Conservation (phyloP, 352 stramenopile species). For the Globisporangium cederbergense region DNA sequence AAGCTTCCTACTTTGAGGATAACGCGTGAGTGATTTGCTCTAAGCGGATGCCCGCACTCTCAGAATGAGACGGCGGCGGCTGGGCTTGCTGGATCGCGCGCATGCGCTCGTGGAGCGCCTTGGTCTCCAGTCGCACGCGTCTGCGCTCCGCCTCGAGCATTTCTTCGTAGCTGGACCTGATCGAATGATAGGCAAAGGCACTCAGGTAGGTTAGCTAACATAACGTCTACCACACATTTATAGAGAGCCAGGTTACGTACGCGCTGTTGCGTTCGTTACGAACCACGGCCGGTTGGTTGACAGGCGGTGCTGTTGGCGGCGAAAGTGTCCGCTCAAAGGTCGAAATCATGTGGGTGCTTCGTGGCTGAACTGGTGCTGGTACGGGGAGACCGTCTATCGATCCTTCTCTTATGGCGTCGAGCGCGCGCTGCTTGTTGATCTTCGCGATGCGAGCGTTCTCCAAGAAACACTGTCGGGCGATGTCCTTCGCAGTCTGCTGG, state of each 20-base stretch:
- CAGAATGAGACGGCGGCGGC: too few relatives aligned
- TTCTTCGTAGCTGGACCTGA: constrained; percentile 36
- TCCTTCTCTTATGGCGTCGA: constrained; percentile 18
- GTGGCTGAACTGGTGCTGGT: background rate
- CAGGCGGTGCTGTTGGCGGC: background rate
- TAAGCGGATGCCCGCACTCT: too few relatives aligned
- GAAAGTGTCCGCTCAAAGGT: background rate
- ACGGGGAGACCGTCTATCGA: background rate
- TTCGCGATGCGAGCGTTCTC: constrained; percentile 27
- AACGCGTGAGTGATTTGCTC: too few relatives aligned
- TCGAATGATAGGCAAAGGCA: background rate
- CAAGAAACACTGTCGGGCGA: constrained; percentile 17
- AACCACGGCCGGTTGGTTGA: too few relatives aligned
- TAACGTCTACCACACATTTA: too few relatives aligned
- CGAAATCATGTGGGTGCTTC: background rate
- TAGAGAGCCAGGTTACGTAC: background rate
- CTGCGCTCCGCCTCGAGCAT: constrained; percentile 37
- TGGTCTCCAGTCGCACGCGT: constrained; percentile 46
- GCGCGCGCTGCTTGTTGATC: constrained; percentile 24
- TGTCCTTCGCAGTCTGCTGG: background rate
- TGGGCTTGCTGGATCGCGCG: constrained; percentile 8
- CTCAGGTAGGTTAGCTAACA: background rate
- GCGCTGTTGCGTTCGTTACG: constrained; percentile 12
- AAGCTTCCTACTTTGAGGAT: too few relatives aligned
- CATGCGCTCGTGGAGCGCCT: constrained; percentile 55